These are phyloP conservation scores for Lithohypha guttulata DNA, from an alignment of 2,329 filamentous ascomycete species.

Conservation along the genomic window DNA sequence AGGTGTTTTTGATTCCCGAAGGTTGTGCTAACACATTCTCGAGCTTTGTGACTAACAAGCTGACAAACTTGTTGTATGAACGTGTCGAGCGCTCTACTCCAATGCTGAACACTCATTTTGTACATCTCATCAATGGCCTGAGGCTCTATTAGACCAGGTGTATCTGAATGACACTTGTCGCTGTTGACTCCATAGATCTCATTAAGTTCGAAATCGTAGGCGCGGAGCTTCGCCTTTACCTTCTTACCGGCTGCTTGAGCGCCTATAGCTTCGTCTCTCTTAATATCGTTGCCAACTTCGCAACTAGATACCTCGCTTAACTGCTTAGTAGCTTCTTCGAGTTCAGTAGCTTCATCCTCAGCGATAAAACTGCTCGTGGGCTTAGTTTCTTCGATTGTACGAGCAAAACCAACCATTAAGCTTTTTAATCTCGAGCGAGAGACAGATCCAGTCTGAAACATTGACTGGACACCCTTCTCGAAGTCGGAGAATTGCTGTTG, in stretches of 20 bases:
- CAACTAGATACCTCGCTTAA: background rate
- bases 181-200: slow-evolving; percentile 46
- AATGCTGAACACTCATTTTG: slow-evolving; percentile 46
- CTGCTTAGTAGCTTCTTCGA: background rate
- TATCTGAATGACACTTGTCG: slow-evolving; percentile 44
- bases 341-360: background rate
- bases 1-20: slow-evolving; percentile 7
- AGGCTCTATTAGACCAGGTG: slow-evolving; percentile 49
- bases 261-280: background rate
- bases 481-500: slow-evolving; percentile 1
- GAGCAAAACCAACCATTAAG: slow-evolving; percentile 1
- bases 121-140: slow-evolving; percentile 52
- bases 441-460: background rate
- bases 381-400: background rate
- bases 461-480: background rate
- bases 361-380: background rate
- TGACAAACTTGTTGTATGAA: slow-evolving; percentile 25
- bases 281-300: background rate
- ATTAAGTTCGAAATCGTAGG: slow-evolving; percentile 23
- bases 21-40: background rate
- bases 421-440: background rate
- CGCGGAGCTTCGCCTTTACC: slow-evolving; percentile 5
- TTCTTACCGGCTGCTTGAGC: background rate
- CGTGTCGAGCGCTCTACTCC: slow-evolving; percentile 43
- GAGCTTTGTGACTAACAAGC: background rate